Base-by-base conservation (phyloP, 306 rosid species). In the Quercus alba region DNA sequence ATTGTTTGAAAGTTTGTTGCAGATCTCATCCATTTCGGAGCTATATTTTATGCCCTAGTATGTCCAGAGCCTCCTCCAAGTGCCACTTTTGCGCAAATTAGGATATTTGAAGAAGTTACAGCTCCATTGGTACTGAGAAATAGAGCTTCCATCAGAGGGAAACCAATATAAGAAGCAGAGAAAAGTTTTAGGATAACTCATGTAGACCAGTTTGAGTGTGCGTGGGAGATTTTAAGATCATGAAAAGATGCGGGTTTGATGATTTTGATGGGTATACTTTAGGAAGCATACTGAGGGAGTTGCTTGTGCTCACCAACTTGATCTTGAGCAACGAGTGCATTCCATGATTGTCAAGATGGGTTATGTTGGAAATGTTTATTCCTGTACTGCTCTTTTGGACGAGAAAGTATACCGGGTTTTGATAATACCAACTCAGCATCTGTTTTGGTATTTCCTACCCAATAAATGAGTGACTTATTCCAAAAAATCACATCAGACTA, bases 1-100 rank as follows among this genome's bases (percentile, higher is more conserved):
- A 44, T 74, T 89, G 20, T 84, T 68, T 86, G 91, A 90, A 95
- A 96, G 91, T 95, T 77, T 83, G 96, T 93, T 84, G 88, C 92
- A 74, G 97, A 95, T 84, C 85, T 90, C 73, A 89, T 95, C 56
- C 92, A 88, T 77, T 95, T 95, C 31, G 99, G 98, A 81, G 97
- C 94, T 78, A 96, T 95, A 18, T 77, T 88, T 88, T 93, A 85
- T 73, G 98, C 99, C 79, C 94, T 95, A 56, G 99, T 93, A 21
- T 89, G 94, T 80, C 97, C 97, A 5, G 61, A 67, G 84, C 99
- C 99, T 70, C 97, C 99, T 80, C 91, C 96, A 78, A 91, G 35
- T 76, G 99, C 99, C 21, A 90, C 99, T 33, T 86, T 83, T 0
- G 94, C 88, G 90, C 85, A 95, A 78, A 73, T 95, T 66, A 87